Conservation (phyloP, 2,329 filamentous ascomycete genomes). For the Plenodomus biglobosus region DNA sequence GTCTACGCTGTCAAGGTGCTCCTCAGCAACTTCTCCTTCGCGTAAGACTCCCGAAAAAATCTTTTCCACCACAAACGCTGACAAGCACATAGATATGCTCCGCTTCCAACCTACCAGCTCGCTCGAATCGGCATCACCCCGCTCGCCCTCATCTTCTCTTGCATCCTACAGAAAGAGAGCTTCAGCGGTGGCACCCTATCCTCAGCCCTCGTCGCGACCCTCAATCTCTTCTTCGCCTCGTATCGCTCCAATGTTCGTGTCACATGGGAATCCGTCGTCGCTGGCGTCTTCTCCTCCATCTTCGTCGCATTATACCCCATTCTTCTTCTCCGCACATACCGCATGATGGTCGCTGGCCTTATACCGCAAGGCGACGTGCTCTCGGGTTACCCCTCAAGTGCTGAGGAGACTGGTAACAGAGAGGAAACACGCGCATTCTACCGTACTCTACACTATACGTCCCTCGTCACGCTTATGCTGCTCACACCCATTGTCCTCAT, state of each 20-base stretch:
- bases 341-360: conserved; percentile 49
- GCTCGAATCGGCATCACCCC: conserved; percentile 56
- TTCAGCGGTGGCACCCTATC: conserved; percentile 54
- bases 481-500: conserved; percentile 54
- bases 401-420: conserved; percentile 39
- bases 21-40: conserved; percentile 58
- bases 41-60: conserved; percentile 46
- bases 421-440: conserved; percentile 56
- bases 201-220: conserved; percentile 53
- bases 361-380: conserved; percentile 51
- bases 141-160: conserved; percentile 52
- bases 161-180: conserved; percentile 50
- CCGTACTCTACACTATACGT: conserved; percentile 56
- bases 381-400: conserved; percentile 39
- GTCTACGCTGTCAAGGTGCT: conserved; percentile 55
- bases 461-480: conserved; percentile 52
- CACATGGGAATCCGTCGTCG: conserved; percentile 54
- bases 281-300: conserved; percentile 55
- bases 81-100: conserved; percentile 49
- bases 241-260: conserved; percentile 51
- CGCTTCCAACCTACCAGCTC: conserved; percentile 55
- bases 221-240: conserved; percentile 55
- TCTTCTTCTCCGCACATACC: conserved; percentile 54
- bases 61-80: background rate
- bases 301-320: conserved; percentile 57